phyloP scores from a whole-genome alignment of 176 grass and related monocot genomes.

The Carex scoparia region DNA sequence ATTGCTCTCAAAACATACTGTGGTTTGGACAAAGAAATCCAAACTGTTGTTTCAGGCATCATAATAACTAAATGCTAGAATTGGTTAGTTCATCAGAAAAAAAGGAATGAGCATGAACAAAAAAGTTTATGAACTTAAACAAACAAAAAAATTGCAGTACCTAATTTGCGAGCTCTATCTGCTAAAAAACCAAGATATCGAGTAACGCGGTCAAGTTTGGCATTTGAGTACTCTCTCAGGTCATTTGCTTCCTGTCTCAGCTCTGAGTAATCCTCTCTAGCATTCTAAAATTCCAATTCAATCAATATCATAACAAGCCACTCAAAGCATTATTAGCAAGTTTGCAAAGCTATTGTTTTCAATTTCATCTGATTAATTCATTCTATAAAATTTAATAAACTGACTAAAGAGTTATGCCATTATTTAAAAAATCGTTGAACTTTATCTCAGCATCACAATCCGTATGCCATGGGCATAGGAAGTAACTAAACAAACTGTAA shows the following conservation, averaged over 20 bases:
- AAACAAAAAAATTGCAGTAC: conserved; percentile 29
- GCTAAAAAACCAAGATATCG: conserved; percentile 97
- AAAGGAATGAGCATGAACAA: background rate
- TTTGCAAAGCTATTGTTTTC: background rate
- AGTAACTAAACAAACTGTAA: background rate
- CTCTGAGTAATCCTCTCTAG: conserved; percentile 78
- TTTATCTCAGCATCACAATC: background rate
- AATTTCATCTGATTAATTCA: background rate
- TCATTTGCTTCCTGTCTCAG: conserved; percentile 91
- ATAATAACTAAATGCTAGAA: background rate
- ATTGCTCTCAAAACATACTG: conserved; percentile 1
- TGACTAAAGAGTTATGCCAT: background rate
- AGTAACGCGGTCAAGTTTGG: conserved; percentile 86
- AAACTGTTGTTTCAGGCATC: background rate
- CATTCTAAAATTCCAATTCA: conserved; percentile 48
- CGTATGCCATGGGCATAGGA: background rate
- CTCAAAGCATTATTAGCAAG: conserved; percentile 9
- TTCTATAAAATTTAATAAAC: background rate
- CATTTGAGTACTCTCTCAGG: conserved; percentile 94
- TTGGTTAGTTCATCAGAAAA: background rate
- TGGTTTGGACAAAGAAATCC: background rate
- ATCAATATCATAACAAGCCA: conserved; percentile 13
- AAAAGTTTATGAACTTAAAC: conserved; percentile 16
- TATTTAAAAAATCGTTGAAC: background rate
- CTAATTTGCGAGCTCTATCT: conserved; percentile 90